Base-by-base conservation (phyloP, 2,329 filamentous ascomycete species). In the Botryotinia convoluta region DNA sequence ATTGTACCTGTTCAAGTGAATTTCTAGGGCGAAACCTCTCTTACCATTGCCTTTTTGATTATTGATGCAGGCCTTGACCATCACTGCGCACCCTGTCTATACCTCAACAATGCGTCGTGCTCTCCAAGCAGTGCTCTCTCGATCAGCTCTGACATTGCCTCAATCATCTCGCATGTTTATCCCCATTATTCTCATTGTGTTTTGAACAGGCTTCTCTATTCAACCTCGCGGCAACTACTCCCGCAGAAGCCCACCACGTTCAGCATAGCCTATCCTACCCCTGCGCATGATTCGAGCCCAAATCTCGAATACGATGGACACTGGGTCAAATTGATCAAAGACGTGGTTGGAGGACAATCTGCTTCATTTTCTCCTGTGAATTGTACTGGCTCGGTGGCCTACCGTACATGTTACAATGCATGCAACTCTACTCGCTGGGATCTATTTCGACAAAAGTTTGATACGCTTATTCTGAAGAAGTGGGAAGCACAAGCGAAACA, bases 131-230 rank as follows among this genome's bases (percentile, higher is more conserved):
- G 22, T 29, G 37, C 22, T 20, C 7, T 42, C 29, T 8, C 14
- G 22, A 0, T 22, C 5, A 62, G 1, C 14, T n/a, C 3, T 18
- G 20, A n/a, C 4, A 62, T 16, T 62, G 3, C 8, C 37, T 20
- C 14, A 8, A 42, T 18, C 7, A 62, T 62, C 7, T 42, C 14
- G 35, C 35, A 20, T 4, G 0, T 5, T 26, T 5, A 29, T 62
- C 14, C 0, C 1, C 37, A 29, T 35, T 29, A n/a, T 39, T 39
- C 6, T 4, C 8, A 0, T 29, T 2, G 12, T 18, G 1, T 10
- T n/a, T 18, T 26, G 22, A 62, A 42, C 26, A 62, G 0, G 7
- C 26, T 10, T 0, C 7, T 62, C 14, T 42, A 3, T 29, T 42
- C 37, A n/a, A 29, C 7, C 6, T 9, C 37, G 20, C 22, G 1